Base-by-base conservation (phyloP, 164 flowering plant genomes). In the Chloranthus sessilifolius region DNA sequence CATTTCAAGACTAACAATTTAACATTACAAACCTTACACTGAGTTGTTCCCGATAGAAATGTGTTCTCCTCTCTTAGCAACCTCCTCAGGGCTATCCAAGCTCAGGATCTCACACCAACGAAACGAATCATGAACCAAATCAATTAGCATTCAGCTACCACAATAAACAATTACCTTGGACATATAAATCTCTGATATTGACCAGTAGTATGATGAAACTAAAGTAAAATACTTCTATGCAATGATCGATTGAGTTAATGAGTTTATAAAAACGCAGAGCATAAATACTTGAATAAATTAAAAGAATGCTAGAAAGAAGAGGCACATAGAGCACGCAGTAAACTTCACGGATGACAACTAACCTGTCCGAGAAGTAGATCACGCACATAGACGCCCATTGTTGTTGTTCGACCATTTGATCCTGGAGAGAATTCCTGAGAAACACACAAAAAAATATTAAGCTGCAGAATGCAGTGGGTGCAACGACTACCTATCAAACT, bases 361-460 rank as follows among this genome's bases (percentile, higher is more conserved):
- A 92, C 99, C 97, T 89, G 97, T 48, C 99, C 99, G 61, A 94
- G 96, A 62, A 94, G 96, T 65, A 94, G 73, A 74, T 94, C 99
- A 17, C 99, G 89, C 40, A 89, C 69, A 58, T 89, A 94, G 11
- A 71, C 97, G 55, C 97, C 99, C 92, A 94, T 86, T 53, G 99
- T 94, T 0, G 96, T 71, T 76, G 74, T 77, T 51, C 72, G 74
- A 29, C 97, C 95, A 77, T 66, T 79, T 29, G 95, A 87, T 58
- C 95, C 85, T 2, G 99, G 99, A 42, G 97, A 82, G 50, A 94
- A 86, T 70, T 89, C 99, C 98, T 92, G 73, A 47, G 63, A 30
- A 7, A 47, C 16, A 47, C 14, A 21, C 10, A 42, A 42, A 2
- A 3, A 11, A 16, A 42, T n/a, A 16, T 20, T 5, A 19, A n/a